Base-by-base conservation (phyloP, 306 rosid species). In the Macrotyloma uniflorum region DNA sequence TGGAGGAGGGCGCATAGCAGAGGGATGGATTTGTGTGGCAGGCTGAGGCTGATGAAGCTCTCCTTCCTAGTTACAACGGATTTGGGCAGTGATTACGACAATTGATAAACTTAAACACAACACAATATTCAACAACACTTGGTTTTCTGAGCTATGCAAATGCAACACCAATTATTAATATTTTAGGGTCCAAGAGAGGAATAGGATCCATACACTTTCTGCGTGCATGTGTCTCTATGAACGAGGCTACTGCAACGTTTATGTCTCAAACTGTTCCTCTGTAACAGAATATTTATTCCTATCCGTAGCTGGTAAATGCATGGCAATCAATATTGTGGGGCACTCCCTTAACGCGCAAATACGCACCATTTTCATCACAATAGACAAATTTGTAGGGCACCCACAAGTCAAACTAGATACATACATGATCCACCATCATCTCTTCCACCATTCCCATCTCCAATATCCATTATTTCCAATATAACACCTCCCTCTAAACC, bases 351-450 rank as follows among this genome's bases (percentile, higher is more conserved):
- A 51, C 70, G 49, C 42, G 33, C 69, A 64, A 83, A 72, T 65
- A 35, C 63, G 67, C 74, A 73, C 24, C 73, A 54, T 53, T 63
- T 82, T 53, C 82, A 77, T 83, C 79, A 72, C 12, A 64, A 78
- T 73, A 47, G 80, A 83, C 80, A 78, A 78, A 73, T 13, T 43
- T 74, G 84, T 83, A 79, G 87, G 87, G 83, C 22, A 83, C 61
- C 33, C 79, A 43, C 51, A 42, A 75, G 78, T 71, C 87, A 78
- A 78, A 73, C 22, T 45, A 43, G 58, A 11, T 53, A 53, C 0
- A n/a, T n/a, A 32, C 3, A 38, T 38, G 59, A 73, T 67, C 77
- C 77, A 73, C 33, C 67, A 73, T 46, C 14, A 73, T 72, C 15
- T 19, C 43, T 38, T 12, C 43, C 73, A 49, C 26, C 19, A 61